Percentiles rank a stretch among this genome's conserved stretches.
Conservation (phyloP, 2,329 filamentous ascomycete species). For the Pestalotiopsis sp. region DNA sequence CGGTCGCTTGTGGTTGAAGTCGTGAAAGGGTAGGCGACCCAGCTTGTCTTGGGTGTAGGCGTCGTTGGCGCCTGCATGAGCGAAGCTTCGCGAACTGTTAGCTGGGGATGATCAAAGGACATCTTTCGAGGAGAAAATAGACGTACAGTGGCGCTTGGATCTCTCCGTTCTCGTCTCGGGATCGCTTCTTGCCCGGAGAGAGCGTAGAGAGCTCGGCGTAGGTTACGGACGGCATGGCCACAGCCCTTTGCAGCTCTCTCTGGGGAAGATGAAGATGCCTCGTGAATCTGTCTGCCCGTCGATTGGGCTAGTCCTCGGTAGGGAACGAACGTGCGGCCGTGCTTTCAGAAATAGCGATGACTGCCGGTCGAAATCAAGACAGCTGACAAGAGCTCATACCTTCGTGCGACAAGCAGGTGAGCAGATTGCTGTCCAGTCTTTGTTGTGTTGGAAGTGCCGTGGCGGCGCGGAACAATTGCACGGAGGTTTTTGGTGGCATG, state of each 20-base stretch:
- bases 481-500: background rate
- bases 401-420: background rate
- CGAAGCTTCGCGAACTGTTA: constrained; percentile 20
- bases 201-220: constrained; percentile 29
- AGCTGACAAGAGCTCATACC: background rate
- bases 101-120: constrained; percentile 7
- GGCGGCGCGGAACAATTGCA: constrained; percentile 4
- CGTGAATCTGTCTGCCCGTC: background rate
- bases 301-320: background rate
- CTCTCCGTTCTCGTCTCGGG: constrained; percentile 34
- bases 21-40: constrained; percentile 23
- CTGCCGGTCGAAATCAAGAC: background rate
- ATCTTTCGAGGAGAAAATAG: background rate
- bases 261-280: background rate
- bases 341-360: background rate
- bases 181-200: constrained; percentile 36
- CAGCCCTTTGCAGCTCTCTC: background rate
- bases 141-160: constrained; percentile 29
- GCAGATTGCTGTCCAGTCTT: background rate
- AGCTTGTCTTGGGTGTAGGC: constrained; percentile 21
- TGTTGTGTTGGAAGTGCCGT: constrained; percentile 1
- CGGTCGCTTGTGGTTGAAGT: background rate
- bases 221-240: constrained; percentile 38
- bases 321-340: background rate
- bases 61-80: constrained; percentile 17